These are phyloP conservation scores for Populus alba DNA, from an alignment of 345 rosid genomes.

Conservation along the genomic window DNA sequence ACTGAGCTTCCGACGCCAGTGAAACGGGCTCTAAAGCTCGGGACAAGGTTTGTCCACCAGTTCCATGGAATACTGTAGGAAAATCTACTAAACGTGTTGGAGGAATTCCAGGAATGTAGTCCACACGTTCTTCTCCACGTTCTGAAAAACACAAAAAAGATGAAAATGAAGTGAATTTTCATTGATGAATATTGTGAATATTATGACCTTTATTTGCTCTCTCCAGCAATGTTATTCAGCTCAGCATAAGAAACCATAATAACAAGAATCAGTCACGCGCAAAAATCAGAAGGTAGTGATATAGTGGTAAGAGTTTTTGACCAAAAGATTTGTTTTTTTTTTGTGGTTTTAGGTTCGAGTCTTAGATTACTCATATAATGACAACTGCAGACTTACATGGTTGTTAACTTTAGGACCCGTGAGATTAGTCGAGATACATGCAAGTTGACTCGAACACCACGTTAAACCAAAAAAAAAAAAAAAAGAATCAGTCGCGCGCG, in stretches of 20 bases:
- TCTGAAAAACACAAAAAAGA: neutral
- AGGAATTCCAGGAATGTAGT: slow-evolving; percentile 39
- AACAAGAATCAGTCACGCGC: neutral
- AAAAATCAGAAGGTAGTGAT: too few relatives aligned
- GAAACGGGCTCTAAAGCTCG: slow-evolving; percentile 9
- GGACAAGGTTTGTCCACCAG: neutral
- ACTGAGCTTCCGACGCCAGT: slow-evolving; percentile 25
- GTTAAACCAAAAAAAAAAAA: too few relatives aligned
- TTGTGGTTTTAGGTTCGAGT: too few relatives aligned
- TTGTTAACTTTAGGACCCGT: too few relatives aligned
- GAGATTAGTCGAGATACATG: too few relatives aligned
- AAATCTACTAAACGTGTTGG: slow-evolving; percentile 28
- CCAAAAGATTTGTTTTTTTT: too few relatives aligned
- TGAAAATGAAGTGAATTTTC: neutral
- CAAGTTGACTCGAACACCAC: too few relatives aligned
- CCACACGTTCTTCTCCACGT: slow-evolving; percentile 32
- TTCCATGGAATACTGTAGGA: slow-evolving; percentile 11
- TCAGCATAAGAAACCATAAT: neutral
- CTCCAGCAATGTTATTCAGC: neutral
- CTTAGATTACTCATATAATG: too few relatives aligned
- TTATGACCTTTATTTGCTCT: neutral
- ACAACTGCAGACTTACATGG: too few relatives aligned
- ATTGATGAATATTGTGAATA: neutral
- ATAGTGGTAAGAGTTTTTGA: too few relatives aligned
- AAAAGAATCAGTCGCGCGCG: neutral